Base-by-base conservation (phyloP, 306 rosid genomes). In the Citrullus mucosospermus region DNA sequence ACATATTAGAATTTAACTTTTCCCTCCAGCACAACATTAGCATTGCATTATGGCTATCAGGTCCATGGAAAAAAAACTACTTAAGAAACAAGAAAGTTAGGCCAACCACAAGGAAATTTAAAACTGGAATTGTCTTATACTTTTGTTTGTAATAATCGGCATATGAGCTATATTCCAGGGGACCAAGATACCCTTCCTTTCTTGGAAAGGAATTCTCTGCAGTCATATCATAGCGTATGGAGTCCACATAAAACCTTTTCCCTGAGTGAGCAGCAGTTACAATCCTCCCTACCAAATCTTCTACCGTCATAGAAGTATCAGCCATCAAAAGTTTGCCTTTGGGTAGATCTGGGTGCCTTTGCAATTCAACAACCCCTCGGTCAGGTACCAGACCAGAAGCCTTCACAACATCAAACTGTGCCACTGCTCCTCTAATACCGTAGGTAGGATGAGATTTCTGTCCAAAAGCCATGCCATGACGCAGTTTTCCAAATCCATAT, bases 251-350 rank as follows among this genome's bases (percentile, higher is more conserved):
- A 88, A 95, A 95, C 88, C 99, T 88, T 89, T 95, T 95, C 80
- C 99, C 99, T 0, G 99, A 95, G 84, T 95, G 99, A 82, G 97
- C 99, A 84, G 99, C 97, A 57, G 99, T 95, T 79, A 95, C 92
- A 77, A 95, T 86, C 87, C 83, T 91, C 85, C 99, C 99, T 2
- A 88, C 83, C 83, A 95, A 88, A 80, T 92, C 96, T 82, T 91
- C 93, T 15, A 85, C 91, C 76, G 81, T 82, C 80, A 87, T 67
- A 85, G 89, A 87, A 87, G 87, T 77, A 85, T 95, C 97, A 3
- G 99, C 99, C 97, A 95, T 87, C 88, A 92, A 83, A 79, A 95
- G 86, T 87, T 87, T 92, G 65, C 84, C 93, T 80, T 84, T 78
- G 50, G 79, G 82, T 74, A 82, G 81, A 80, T 78, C 85, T 61